Evolutionary conservation across 2,329 filamentous ascomycete genomes (phyloP).

Genomic region (Elsinoe fawcettii): DNA sequence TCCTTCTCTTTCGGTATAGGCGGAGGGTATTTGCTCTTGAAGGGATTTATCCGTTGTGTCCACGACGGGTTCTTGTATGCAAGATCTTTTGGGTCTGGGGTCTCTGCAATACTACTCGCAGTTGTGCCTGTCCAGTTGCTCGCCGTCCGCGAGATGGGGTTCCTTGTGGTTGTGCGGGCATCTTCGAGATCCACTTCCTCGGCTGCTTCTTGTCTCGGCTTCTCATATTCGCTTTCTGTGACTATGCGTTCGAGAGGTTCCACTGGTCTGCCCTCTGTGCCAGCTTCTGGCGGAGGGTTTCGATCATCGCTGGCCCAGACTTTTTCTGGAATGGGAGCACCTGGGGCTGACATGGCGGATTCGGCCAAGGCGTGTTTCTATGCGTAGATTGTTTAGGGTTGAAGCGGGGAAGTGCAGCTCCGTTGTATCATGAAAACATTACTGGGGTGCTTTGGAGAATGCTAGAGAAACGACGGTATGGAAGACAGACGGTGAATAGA

Average conservation of each 20-base stretch:
- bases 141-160: constrained; percentile 22
- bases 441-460: neutral
- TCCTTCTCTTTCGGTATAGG: constrained; percentile 47
- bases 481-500: neutral
- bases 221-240: constrained; percentile 29
- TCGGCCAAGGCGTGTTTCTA: constrained; percentile 9
- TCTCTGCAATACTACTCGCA: constrained; percentile 26
- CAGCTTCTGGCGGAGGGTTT: constrained; percentile 28
- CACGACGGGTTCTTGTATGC: constrained; percentile 47
- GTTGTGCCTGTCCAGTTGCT: constrained; percentile 30
- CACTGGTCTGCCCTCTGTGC: constrained; percentile 35
- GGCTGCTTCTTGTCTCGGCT: constrained; percentile 24
- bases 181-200: constrained; percentile 19
- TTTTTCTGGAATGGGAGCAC: constrained; percentile 29
- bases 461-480: neutral
- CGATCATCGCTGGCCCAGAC: constrained; percentile 31
- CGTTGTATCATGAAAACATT: constrained; percentile 1
- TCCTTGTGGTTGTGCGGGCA: constrained; percentile 17
- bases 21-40: constrained; percentile 44
- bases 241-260: constrained; percentile 31
- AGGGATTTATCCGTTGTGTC: constrained; percentile 48
- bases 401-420: neutral
- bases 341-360: constrained; percentile 5
- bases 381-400: neutral
- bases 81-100: constrained; percentile 19